These are phyloP conservation scores for Pilaira anomala DNA, from an alignment of 192 early-diverging fungal genomes.

Conservation along the genomic window DNA sequence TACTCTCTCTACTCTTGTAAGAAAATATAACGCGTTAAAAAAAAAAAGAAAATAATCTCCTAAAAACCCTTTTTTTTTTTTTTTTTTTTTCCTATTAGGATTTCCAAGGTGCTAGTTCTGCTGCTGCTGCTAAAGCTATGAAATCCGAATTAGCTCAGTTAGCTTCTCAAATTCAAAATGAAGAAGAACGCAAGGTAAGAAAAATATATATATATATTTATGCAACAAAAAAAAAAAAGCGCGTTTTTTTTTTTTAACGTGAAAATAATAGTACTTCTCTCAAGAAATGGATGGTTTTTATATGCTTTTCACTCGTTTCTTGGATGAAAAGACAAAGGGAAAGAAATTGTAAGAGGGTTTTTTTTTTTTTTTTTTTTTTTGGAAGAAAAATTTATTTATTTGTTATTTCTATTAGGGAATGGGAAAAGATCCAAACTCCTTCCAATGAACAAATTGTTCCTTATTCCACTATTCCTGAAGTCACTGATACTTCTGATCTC, in stretches of 20 bases:
- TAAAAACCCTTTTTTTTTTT: not conserved
- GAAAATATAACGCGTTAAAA: not conserved
- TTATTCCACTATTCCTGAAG: slow-evolving; percentile 69
- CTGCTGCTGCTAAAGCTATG: slow-evolving; percentile 70
- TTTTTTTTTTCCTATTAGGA: no score
- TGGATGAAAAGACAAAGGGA: slow-evolving; percentile 75
- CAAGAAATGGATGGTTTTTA: slow-evolving; percentile 88
- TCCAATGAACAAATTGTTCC: slow-evolving; percentile 80
- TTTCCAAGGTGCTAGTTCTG: slow-evolving; percentile 57
- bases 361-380: no score
- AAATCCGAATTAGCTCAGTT: slow-evolving; percentile 69
- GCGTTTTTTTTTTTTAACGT: not conserved
- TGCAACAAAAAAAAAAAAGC: not conserved
- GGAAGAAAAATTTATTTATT: not conserved
- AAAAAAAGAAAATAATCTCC: not conserved
- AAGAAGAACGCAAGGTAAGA: slow-evolving; percentile 54
- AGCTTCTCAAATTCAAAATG: slow-evolving; percentile 53
- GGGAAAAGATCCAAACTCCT: slow-evolving; percentile 93
- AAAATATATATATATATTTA: not conserved
- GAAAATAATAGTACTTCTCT: slow-evolving; percentile 50
- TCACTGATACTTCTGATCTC: slow-evolving; percentile 57
- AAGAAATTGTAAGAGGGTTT: slow-evolving; percentile 64
- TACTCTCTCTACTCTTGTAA: slow-evolving; percentile 54
- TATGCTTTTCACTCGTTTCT: slow-evolving; percentile 78
- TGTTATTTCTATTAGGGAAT: slow-evolving; percentile 61